Percentiles rank a stretch among this genome's conserved stretches.
Evolutionary conservation across 495 filamentous ascomycete species (phyloP).

Genomic region (Penicillium bialowiezense): DNA sequence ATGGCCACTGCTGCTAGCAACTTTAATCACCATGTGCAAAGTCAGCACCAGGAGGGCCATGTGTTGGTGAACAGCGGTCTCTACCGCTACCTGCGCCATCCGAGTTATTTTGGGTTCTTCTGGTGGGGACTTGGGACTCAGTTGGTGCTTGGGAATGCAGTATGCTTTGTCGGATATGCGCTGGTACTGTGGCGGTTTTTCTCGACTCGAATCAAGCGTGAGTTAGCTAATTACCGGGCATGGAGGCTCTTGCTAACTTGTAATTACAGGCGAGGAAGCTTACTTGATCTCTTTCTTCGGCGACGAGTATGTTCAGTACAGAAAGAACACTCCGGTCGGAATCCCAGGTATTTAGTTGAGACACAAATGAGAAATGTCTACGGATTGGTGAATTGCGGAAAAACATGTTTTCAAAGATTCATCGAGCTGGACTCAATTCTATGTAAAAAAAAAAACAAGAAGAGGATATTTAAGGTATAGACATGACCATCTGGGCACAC

Average conservation of each 20-base stretch:
- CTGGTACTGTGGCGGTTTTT: slow-evolving; percentile 86
- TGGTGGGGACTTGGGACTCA: slow-evolving; percentile 98
- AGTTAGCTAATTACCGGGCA: slow-evolving; percentile 27
- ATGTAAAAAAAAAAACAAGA: slow-evolving; percentile 12
- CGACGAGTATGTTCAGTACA: slow-evolving; percentile 74
- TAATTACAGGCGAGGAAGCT: slow-evolving; percentile 64
- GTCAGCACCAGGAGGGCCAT: slow-evolving; percentile 62
- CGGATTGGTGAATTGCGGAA: neutral
- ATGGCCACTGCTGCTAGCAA: slow-evolving; percentile 88
- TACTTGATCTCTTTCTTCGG: slow-evolving; percentile 80
- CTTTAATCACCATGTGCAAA: slow-evolving; percentile 87
- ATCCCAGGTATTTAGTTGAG: slow-evolving; percentile 64
- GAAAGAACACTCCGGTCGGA: slow-evolving; percentile 60
- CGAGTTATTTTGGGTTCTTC: slow-evolving; percentile 95
- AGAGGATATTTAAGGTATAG: slow-evolving; percentile 2
- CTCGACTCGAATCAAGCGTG: slow-evolving; percentile 60
- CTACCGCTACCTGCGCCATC: slow-evolving; percentile 68
- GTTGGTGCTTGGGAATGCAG: slow-evolving; percentile 77
- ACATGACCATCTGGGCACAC: slow-evolving; percentile 7
- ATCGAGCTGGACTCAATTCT: neutral
- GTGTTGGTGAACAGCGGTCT: slow-evolving; percentile 73
- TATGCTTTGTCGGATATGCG: slow-evolving; percentile 73
- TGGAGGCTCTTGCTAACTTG: neutral
- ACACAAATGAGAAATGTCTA: neutral
- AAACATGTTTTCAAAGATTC: neutral